Evolutionary conservation across 345 rosid species (phyloP).

Genomic region (Gossypium sturtianum): DNA sequence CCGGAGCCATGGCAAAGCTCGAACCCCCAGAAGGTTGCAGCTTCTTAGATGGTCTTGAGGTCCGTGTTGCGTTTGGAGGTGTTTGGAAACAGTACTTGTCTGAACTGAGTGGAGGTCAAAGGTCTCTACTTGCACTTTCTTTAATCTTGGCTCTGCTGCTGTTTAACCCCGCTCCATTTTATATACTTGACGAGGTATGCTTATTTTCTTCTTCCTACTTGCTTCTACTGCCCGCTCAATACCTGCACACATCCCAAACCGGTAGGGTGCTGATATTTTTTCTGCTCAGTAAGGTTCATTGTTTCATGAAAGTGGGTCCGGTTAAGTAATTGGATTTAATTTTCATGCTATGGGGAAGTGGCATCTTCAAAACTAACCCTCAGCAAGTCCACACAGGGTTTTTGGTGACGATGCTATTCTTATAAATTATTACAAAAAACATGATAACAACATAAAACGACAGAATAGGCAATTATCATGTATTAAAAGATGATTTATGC

Average conservation of each 20-base stretch:
- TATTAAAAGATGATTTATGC: background rate
- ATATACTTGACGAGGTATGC: constrained; percentile 88
- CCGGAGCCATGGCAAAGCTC: constrained; percentile 86
- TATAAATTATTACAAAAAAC: background rate
- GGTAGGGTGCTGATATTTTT: no score
- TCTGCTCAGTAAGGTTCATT: background rate
- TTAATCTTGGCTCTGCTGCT: constrained; percentile 89
- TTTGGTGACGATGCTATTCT: background rate
- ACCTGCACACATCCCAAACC: background rate
- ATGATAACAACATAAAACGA: background rate
- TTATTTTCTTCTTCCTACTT: constrained; percentile 5
- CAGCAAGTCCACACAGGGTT: background rate
- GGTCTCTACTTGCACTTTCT: constrained; percentile 91
- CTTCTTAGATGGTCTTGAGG: constrained; percentile 94
- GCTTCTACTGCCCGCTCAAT: background rate
- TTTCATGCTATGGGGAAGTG: background rate
- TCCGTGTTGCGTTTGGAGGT: constrained; percentile 87
- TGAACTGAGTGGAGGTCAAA: constrained; percentile 90
- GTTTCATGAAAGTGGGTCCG: background rate
- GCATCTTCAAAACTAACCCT: background rate
- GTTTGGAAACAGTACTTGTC: constrained; percentile 96
- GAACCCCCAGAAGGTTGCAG: constrained; percentile 85
- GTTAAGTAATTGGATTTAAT: background rate
- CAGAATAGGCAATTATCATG: background rate
- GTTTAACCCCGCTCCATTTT: constrained; percentile 97